Conservation (phyloP, 1,284 basidiomycete species). For the Bondarzewia mesenterica region DNA sequence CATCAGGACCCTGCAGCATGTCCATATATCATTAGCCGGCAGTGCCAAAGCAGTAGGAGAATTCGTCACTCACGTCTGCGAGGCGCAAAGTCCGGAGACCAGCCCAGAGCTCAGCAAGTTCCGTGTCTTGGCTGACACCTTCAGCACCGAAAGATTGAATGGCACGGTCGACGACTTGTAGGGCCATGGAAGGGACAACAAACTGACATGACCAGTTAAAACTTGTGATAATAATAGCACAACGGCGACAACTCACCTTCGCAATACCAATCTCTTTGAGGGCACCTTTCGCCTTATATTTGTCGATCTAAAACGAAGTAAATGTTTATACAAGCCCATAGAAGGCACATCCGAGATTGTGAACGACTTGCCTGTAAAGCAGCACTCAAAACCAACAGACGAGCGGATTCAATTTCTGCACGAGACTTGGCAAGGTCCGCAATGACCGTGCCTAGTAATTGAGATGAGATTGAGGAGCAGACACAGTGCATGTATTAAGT, state of each 20-base stretch:
- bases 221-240: not conserved
- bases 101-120: conserved; percentile 75
- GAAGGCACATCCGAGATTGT: no score
- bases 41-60: not conserved
- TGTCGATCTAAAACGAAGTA: conserved; percentile 63
- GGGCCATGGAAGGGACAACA: conserved; percentile 85
- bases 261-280: conserved; percentile 96
- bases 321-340: not conserved
- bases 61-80: conserved; percentile 73
- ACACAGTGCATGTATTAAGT: not conserved
- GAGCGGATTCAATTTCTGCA: conserved; percentile 85
- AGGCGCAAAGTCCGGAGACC: conserved; percentile 81
- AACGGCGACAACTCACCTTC: conserved; percentile 51
- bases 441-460: conserved; percentile 67
- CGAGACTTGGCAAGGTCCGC: conserved; percentile 87
- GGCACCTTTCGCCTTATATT: conserved; percentile 85
- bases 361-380: conserved; percentile 61
- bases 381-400: conserved; percentile 86
- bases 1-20: conserved; percentile 70
- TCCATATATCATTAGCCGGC: not conserved
- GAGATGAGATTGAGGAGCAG: not conserved
- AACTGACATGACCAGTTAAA: conserved; percentile 43
- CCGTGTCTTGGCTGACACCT: conserved; percentile 87
- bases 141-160: conserved; percentile 96
- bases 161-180: conserved; percentile 83